These are phyloP conservation scores for Alternaria triticimaculans DNA, from an alignment of 2,329 filamentous ascomycete genomes.

Conservation along the genomic window DNA sequence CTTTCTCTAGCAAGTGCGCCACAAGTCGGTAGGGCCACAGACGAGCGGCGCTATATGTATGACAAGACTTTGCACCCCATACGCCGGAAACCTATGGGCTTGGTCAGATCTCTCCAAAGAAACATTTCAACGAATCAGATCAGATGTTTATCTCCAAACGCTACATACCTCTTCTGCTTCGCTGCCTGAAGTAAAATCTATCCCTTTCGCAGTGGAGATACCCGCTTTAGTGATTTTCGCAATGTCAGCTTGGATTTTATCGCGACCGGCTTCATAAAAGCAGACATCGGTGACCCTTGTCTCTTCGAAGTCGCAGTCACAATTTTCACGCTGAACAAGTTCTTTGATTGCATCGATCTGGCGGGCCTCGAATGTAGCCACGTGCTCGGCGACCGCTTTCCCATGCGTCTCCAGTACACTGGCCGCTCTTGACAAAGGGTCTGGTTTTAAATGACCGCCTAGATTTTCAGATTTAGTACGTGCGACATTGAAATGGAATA, in stretches of 20 bases:
- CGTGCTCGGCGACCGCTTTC: conserved; percentile 14
- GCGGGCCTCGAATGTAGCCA: conserved; percentile 19
- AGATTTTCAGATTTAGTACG: background rate
- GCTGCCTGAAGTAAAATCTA: conserved; percentile 3
- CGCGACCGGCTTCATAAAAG: conserved; percentile 4
- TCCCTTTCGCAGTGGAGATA: conserved; percentile 13
- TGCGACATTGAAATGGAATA: background rate
- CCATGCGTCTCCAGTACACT: conserved; percentile 16
- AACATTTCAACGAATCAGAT: background rate
- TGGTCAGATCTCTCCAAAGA: background rate
- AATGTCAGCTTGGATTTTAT: conserved; percentile 11
- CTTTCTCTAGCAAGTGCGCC: conserved; percentile 11
- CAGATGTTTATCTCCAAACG: background rate
- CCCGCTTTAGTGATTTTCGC: conserved; percentile 4
- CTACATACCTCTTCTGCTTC: conserved; percentile 17
- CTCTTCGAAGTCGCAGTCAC: conserved; percentile 21
- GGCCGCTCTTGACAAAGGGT: conserved; percentile 37
- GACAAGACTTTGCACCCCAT: conserved; percentile 13
- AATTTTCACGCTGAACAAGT: conserved; percentile 11
- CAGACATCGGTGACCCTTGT: conserved; percentile 17
- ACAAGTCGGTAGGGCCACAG: conserved; percentile 18
- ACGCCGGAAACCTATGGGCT: conserved; percentile 13
- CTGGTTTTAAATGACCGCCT: conserved; percentile 41
- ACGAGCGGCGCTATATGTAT: conserved; percentile 18
- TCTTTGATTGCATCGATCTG: conserved; percentile 14